These are phyloP conservation scores for Anisodus acutangulus DNA, from an alignment of 257 asterid genomes.

Conservation along the genomic window DNA sequence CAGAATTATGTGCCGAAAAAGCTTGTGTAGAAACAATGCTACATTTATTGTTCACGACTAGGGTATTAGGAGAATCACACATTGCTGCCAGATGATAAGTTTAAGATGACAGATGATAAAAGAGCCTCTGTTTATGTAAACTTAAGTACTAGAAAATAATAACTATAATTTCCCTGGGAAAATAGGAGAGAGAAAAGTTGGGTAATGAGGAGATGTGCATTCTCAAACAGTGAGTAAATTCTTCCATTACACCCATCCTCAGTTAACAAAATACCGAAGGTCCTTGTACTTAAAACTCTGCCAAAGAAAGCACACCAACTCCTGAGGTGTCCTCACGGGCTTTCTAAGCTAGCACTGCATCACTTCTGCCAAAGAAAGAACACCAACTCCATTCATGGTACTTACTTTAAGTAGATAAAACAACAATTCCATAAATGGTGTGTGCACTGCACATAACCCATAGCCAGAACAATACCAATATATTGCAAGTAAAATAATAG, in stretches of 20 bases:
- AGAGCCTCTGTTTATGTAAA: not conserved
- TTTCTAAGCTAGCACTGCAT: not conserved
- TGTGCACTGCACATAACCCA: constrained; percentile 8
- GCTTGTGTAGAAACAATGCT: not conserved
- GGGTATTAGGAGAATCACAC: not conserved
- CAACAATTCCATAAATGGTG: not conserved
- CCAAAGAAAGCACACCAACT: constrained; percentile 7
- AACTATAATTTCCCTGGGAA: not conserved
- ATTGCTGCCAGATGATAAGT: not conserved
- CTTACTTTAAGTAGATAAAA: constrained; percentile 4
- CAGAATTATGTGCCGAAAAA: not conserved
- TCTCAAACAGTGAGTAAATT: not conserved
- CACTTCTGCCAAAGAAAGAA: not conserved
- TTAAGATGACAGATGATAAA: not conserved
- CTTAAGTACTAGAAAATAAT: not conserved
- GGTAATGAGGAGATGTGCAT: not conserved
- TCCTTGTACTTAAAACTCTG: not conserved
- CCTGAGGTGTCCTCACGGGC: not conserved
- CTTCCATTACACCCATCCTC: not conserved
- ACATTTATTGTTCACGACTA: not conserved
- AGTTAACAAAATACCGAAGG: not conserved
- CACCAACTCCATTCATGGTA: too few relatives aligned
- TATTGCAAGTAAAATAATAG: not conserved
- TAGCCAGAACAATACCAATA: constrained; percentile 10
- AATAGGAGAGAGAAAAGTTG: not conserved